These are phyloP conservation scores for Cadophora luteo-olivacea DNA, from an alignment of 2,329 filamentous ascomycete genomes.

Conservation along the genomic window DNA sequence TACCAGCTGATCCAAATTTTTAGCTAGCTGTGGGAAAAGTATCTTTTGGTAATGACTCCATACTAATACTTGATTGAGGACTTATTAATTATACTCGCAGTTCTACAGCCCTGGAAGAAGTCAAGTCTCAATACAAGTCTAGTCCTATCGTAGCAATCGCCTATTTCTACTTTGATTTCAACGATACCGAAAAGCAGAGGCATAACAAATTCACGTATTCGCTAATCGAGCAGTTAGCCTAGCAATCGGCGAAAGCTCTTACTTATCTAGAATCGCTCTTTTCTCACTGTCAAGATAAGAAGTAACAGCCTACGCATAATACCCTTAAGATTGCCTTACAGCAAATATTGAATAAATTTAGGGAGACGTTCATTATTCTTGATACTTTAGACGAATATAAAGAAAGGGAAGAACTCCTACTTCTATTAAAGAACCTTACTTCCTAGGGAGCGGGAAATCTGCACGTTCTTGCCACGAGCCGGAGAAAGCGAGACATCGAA, in stretches of 20 bases:
- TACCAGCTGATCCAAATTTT: conserved; percentile 21
- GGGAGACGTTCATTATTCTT: conserved; percentile 12
- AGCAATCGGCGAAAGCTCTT: conserved; percentile 17
- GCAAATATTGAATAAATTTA: conserved; percentile 6
- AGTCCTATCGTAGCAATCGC: conserved; percentile 33
- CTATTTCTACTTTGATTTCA: conserved; percentile 51
- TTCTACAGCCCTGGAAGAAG: conserved; percentile 32
- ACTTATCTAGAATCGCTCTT: conserved; percentile 14
- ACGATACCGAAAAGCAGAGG: conserved; percentile 42
- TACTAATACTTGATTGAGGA: background rate
- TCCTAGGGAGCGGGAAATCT: conserved; percentile 32
- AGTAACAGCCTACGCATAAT: conserved; percentile 3
- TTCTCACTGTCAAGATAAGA: conserved; percentile 1
- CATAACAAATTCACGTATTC: conserved; percentile 18
- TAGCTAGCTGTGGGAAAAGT: conserved; percentile 50
- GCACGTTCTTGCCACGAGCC: conserved; percentile 21
- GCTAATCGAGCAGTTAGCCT: conserved; percentile 21
- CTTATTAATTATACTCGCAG: conserved; percentile 20
- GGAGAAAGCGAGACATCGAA: conserved; percentile 22
- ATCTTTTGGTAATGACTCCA: conserved; percentile 22
- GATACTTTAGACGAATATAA: background rate
- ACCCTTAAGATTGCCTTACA: conserved; percentile 7
- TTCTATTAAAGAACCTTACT: background rate
- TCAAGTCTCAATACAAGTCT: conserved; percentile 24
- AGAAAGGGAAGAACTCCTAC: background rate